Evolutionary conservation across 1,284 basidiomycete genomes (phyloP).

Genomic region (Heterobasidion irregulare): DNA sequence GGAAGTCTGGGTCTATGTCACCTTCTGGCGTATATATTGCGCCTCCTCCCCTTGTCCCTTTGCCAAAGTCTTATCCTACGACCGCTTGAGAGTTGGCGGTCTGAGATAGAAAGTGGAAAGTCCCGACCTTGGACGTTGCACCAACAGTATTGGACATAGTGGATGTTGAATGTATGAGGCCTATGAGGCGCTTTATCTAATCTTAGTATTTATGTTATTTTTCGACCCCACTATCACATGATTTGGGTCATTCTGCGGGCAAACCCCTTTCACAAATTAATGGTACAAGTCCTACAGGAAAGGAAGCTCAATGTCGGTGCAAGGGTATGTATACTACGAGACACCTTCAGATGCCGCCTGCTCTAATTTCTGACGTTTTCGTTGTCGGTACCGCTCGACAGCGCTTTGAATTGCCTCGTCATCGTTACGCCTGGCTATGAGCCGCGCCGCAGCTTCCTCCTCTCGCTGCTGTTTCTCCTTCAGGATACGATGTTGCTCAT

Average conservation of each 20-base stretch:
- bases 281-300: too few species aligned
- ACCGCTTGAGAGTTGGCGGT: background rate
- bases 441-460: conserved; percentile 46
- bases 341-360: conserved; percentile 19
- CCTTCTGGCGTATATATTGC: conserved; percentile 24
- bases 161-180: too few species aligned
- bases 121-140: background rate
- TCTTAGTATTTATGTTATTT: too few species aligned
- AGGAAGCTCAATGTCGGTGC: too few species aligned
- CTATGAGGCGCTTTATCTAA: too few species aligned
- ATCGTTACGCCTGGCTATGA: conserved; percentile 61
- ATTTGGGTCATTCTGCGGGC: too few species aligned
- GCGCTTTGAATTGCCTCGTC: conserved; percentile 67
- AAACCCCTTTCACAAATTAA: too few species aligned
- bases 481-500: conserved; percentile 53
- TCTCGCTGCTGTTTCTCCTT: conserved; percentile 53
- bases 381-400: conserved; percentile 65
- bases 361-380: conserved; percentile 75
- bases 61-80: conserved; percentile 23
- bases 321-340: background rate
- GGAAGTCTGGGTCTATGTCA: conserved; percentile 3
- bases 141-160: background rate
- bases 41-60: conserved; percentile 23
- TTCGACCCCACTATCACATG: too few species aligned
- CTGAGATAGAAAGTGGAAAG: background rate